phyloP scores from a whole-genome alignment of 1,139 yeast genomes.

The Debaryomycetaceae sp. region DNA sequence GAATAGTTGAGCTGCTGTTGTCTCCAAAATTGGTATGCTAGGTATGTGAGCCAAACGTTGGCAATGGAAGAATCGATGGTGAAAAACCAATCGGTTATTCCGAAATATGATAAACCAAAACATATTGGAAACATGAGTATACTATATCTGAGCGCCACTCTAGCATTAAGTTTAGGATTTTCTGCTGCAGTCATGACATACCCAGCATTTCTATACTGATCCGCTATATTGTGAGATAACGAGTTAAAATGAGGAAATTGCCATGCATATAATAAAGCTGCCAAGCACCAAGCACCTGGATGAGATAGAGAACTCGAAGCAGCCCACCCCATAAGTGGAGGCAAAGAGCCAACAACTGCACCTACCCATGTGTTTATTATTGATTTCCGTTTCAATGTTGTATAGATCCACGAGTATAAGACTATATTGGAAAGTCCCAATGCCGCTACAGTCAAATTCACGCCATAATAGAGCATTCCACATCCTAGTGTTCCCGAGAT shows the following conservation, averaged over 20 bases:
- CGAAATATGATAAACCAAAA: slow-evolving; percentile 73
- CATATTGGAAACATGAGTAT: slow-evolving; percentile 91
- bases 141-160: slow-evolving; percentile 89
- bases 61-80: slow-evolving; percentile 74
- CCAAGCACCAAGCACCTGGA: slow-evolving; percentile 95
- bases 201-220: slow-evolving; percentile 88
- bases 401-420: slow-evolving; percentile 84
- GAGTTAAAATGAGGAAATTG: slow-evolving; percentile 98
- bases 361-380: slow-evolving; percentile 98
- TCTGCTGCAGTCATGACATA: slow-evolving; percentile 96
- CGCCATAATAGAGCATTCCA: slow-evolving; percentile 67
- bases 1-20: slow-evolving; percentile 63
- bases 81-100: slow-evolving; percentile 80
- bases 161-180: slow-evolving; percentile 85
- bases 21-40: slow-evolving; percentile 81
- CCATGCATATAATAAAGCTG: slow-evolving; percentile 92
- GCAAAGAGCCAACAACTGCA: slow-evolving; percentile 95
- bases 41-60: slow-evolving; percentile 81
- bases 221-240: slow-evolving; percentile 80
- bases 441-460: slow-evolving; percentile 77
- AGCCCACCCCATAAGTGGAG: slow-evolving; percentile 99
- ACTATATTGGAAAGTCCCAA: slow-evolving; percentile 77
- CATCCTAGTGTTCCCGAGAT: slow-evolving; percentile 70
- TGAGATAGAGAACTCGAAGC: slow-evolving; percentile 78
- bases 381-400: slow-evolving; percentile 80